These are phyloP conservation scores for Colletotrichum costaricense DNA, from an alignment of 2,329 filamentous ascomycete species.

Conservation along the genomic window DNA sequence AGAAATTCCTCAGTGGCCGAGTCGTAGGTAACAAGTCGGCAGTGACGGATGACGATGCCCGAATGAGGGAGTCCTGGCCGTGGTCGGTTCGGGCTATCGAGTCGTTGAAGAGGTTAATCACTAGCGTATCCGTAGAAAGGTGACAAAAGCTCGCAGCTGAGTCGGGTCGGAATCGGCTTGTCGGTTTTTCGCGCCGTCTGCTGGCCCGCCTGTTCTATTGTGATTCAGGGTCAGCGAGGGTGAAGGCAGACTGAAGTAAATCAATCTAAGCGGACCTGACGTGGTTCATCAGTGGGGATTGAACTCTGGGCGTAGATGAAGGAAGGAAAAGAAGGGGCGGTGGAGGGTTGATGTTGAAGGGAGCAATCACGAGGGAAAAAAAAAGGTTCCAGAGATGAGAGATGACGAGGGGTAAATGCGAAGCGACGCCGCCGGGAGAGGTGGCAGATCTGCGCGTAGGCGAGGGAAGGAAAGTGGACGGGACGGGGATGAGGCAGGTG, in stretches of 20 bases:
- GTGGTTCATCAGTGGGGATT: not conserved
- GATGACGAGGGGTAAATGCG: constrained; percentile 4
- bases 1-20: not conserved
- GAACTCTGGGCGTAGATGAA: not conserved
- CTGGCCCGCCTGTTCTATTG: not conserved
- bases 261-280: not conserved
- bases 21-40: not conserved
- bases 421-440: not conserved
- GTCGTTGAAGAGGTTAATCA: not conserved
- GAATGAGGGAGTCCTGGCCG: not conserved
- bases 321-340: not conserved
- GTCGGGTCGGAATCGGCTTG: not conserved
- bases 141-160: not conserved
- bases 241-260: not conserved
- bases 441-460: not conserved
- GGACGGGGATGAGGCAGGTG: not conserved
- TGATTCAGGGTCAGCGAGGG: not conserved
- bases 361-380: constrained; percentile 10
- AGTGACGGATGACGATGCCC: not conserved
- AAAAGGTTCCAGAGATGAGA: not conserved
- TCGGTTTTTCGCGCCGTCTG: constrained; percentile 1
- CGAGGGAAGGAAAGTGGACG: not conserved
- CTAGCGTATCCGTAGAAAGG: not conserved
- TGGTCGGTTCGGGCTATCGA: not conserved
- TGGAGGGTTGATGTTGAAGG: not conserved